Evolutionary conservation across 225 moss, liverwort and hornwort species (phyloP), one percentile per base, ranked within the genome.

Genomic region (Straminergon stramineum): DNA sequence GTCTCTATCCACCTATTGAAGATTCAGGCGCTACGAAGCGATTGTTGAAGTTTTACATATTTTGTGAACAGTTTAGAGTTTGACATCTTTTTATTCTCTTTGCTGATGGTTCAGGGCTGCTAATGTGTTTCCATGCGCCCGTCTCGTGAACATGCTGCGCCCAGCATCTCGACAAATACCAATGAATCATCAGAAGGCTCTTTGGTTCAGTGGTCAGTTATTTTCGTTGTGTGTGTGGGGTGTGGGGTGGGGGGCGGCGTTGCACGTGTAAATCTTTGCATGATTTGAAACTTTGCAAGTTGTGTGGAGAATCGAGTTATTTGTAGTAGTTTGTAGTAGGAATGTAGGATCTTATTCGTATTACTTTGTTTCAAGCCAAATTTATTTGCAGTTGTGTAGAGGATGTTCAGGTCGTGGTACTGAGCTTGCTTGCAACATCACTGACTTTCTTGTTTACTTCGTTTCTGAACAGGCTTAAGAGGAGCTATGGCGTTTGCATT

Each of bases 401-500:
- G 41, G 45, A 89, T 84, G 37, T 56, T 75, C 28, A 41, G 64
- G 73, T 83, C 89, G 67, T 45, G 51, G 52, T 83, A 79, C 34
- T 74, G 56, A 52, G 52, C 83, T 75, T 61, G 88, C 85, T 86
- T 62, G 51, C 70, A 82, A 82, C 37, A 64, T 65, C 31, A 83
- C 83, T 85, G 87, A 75, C 76, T 39, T 79, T 73, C 56, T 53
- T 73, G 65, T 83, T 65, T 60, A 82, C 41, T 89, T 68, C 39
- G 77, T 81, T 88, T 75, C 82, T 94, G 88, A 43, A 88, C 93
- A 92, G 99, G 99, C 57, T 88, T 99, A 87, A 92, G 99, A 92
- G 99, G 99, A 89, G 99, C 99, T 82, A 99, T 99, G 99, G 99
- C 99, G 56, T 99, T 99, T 92, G 99, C 99, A 48, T 90, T 99